These are phyloP conservation scores for Penicillium aurantiogriseum DNA, from an alignment of 2,329 filamentous ascomycete genomes.

Conservation along the genomic window DNA sequence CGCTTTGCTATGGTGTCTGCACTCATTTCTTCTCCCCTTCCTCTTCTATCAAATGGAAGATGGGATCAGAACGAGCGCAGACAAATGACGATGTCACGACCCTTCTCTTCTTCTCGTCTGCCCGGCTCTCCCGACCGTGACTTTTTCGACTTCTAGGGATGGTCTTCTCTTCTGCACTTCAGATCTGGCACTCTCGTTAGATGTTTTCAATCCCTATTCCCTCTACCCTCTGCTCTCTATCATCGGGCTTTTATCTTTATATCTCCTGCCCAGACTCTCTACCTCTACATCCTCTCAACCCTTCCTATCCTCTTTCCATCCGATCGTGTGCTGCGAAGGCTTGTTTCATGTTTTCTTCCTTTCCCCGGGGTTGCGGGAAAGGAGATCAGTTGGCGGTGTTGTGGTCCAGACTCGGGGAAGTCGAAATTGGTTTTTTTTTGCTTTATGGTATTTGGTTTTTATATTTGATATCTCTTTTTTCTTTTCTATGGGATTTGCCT, in stretches of 20 bases:
- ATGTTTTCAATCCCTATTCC: not conserved
- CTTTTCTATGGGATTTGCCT: not conserved
- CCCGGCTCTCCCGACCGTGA: constrained; percentile 20
- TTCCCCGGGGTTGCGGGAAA: not conserved
- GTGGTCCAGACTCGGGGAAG: constrained; percentile 7
- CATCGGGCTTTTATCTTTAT: not conserved
- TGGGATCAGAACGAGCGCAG: constrained; percentile 2
- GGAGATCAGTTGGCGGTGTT: constrained; percentile 5
- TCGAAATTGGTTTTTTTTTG: not conserved
- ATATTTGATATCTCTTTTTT: not conserved
- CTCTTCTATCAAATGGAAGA: not conserved
- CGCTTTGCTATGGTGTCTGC: constrained; percentile 6
- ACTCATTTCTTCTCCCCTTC: not conserved
- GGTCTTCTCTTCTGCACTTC: constrained; percentile 18
- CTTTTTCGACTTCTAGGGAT: constrained; percentile 25
- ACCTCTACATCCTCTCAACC: not conserved
- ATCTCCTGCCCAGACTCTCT: not conserved
- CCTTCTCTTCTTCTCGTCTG: constrained; percentile 25
- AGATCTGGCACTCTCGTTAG: constrained; percentile 4
- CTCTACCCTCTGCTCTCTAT: not conserved
- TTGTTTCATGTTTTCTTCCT: not conserved
- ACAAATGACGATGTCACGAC: constrained; percentile 36
- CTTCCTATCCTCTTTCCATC: not conserved
- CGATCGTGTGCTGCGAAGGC: constrained; percentile 7
- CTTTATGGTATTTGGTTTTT: not conserved